These are phyloP conservation scores for Pyrenophora teres DNA, from an alignment of 2,329 filamentous ascomycete species.

Conservation along the genomic window DNA sequence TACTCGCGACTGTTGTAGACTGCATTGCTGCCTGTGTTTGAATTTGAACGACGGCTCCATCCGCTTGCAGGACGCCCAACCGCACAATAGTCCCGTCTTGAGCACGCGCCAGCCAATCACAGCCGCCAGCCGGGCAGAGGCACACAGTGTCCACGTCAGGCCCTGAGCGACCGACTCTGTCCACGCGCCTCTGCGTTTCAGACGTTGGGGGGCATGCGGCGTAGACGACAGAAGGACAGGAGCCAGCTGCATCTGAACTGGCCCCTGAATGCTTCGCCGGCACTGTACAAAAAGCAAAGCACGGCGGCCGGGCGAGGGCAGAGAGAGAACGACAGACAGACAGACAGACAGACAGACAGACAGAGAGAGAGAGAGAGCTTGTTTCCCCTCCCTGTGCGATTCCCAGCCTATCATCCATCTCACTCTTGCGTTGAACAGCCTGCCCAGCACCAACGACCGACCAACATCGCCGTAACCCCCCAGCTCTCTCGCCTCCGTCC, in stretches of 20 bases:
- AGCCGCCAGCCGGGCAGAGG: constrained; percentile 2
- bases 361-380: background rate
- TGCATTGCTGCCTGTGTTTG: no score
- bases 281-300: constrained; percentile 17
- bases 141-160: constrained; percentile 39
- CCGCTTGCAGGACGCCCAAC: constrained; percentile 9
- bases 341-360: background rate
- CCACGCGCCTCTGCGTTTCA: constrained; percentile 43
- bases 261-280: constrained; percentile 14
- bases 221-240: constrained; percentile 1
- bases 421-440: no score
- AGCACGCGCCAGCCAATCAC: constrained; percentile 19
- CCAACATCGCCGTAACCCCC: background rate
- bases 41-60: constrained; percentile 9
- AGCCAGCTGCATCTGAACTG: background rate
- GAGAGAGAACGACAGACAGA: background rate
- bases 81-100: constrained; percentile 23
- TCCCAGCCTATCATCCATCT: background rate
- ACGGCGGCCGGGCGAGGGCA: constrained; percentile 8
- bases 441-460: no score
- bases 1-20: no score
- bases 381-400: background rate
- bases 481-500: constrained; percentile 8
- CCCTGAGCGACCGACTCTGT: constrained; percentile 22
- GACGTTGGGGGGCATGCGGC: constrained; percentile 17